These are phyloP conservation scores for Dactylellina haptotyla DNA, from an alignment of 2,329 filamentous ascomycete species.

Conservation along the genomic window DNA sequence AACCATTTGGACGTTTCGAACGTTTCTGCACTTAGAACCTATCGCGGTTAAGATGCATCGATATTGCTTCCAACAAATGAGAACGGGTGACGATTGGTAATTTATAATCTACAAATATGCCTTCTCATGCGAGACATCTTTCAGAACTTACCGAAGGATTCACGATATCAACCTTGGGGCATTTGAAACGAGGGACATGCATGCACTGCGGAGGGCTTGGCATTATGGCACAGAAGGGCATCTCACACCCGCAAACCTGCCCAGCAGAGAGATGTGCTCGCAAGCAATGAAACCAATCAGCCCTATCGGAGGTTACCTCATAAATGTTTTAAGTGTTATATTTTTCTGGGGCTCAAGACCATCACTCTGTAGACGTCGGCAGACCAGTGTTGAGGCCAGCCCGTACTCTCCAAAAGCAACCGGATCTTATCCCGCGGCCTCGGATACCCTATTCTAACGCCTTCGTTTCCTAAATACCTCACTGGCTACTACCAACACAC, in stretches of 20 bases:
- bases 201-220: conserved; percentile 14
- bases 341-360: neutral
- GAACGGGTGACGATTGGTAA: neutral
- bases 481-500: conserved; percentile 1
- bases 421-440: neutral
- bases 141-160: neutral
- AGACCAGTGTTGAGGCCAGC: neutral
- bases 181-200: neutral
- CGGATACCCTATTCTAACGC: neutral
- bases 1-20: neutral
- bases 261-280: neutral
- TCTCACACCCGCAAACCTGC: neutral
- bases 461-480: conserved; percentile 1
- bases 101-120: conserved; percentile 9
- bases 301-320: conserved; percentile 12
- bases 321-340: neutral
- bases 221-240: neutral
- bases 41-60: neutral
- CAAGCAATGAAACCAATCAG: conserved; percentile 12
- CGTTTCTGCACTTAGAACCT: neutral
- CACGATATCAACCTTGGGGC: neutral
- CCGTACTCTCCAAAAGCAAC: neutral
- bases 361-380: neutral
- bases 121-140: too few relatives aligned
- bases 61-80: too few relatives aligned